Base-by-base conservation (phyloP, 306 rosid species). In the Nissolia schottii region DNA sequence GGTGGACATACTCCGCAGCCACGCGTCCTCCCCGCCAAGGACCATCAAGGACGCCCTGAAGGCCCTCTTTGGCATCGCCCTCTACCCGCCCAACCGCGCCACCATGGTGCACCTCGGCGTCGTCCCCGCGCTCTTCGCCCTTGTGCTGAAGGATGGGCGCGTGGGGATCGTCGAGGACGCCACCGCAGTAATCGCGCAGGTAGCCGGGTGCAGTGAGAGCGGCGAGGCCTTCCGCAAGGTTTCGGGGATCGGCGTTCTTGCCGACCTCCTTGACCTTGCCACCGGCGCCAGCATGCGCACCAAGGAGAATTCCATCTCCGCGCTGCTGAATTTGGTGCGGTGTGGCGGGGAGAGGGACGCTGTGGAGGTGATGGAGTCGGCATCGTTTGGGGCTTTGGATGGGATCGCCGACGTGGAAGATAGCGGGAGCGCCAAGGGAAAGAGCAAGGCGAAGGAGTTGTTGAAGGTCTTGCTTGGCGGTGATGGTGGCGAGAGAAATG, bases 141-240 rank as follows among this genome's bases (percentile, higher is more conserved):
- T 89, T 1, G 74, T 89, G 0, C 56, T 80, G 1, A 82, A 82
- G 81, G 99, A 83, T 19, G 84, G 89, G 3, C 69, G 89, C 48
- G 76, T 81, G 0, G 99, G 99, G 38, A 79, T 94, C 18, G 85
- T 89, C 18, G 99, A 94, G 78, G 99, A 94, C 15, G 86, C 95
- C 0, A 86, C 99, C 20, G 99, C 99, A 15, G 99, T 94, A 15
- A 70, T 94, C 0, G 96, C 99, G 3, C 99, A 94, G 81, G 81
- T 94, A 3, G 97, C 97, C 1, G 99, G 97, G 1, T 94, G 97
- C 67, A 96, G 86, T 18, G 99, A 94, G 61, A 87, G 97, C 68
- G 90, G 59, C 1, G 85, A 82, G 2, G 97, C 91, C 3, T 91
- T 94, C 23, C 57, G 72, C 23, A 81, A 66, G 74, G 86, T 79